Conservation (phyloP, 495 filamentous ascomycete genomes). For the Xylaria intraflava region DNA sequence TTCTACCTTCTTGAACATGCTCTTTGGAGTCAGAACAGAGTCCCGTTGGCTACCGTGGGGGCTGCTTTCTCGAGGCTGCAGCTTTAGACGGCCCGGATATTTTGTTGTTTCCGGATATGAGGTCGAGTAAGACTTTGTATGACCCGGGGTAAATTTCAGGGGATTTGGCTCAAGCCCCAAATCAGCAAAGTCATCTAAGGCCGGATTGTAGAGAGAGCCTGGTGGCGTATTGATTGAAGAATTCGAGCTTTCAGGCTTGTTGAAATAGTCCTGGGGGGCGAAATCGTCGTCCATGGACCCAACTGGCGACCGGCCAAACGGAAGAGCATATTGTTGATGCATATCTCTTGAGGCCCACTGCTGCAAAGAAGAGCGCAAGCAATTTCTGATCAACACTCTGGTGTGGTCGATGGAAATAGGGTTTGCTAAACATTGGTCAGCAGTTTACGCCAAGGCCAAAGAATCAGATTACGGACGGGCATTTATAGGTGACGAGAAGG, state of each 20-base stretch:
- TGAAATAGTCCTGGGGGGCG: constrained; percentile 7
- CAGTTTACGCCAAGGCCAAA: background rate
- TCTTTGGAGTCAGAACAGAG: constrained; percentile 26
- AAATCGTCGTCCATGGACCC: constrained; percentile 15
- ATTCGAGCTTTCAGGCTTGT: constrained; percentile 16
- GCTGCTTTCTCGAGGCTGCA: background rate
- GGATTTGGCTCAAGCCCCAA: constrained; percentile 26
- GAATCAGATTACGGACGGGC: constrained; percentile 1
- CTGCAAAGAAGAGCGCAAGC: constrained; percentile 21
- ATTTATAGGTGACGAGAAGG: background rate
- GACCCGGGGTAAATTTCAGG: constrained; percentile 17
- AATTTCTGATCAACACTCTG: constrained; percentile 17
- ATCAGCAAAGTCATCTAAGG: constrained; percentile 20
- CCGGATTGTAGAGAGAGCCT: constrained; percentile 16
- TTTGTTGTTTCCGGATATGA: constrained; percentile 32
- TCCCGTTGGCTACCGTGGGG: constrained; percentile 12
- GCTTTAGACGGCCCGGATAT: constrained; percentile 15
- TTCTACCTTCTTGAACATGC: constrained; percentile 65
- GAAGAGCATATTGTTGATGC: background rate
- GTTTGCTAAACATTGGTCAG: constrained; percentile 12
- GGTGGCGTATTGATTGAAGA: constrained; percentile 17
- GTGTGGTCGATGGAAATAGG: constrained; percentile 24
- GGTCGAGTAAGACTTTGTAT: constrained; percentile 32
- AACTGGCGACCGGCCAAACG: constrained; percentile 9
- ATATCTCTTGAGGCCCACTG: constrained; percentile 11